phyloP scores from a whole-genome alignment of 257 asterid genomes.

The Eustoma russellianum region DNA sequence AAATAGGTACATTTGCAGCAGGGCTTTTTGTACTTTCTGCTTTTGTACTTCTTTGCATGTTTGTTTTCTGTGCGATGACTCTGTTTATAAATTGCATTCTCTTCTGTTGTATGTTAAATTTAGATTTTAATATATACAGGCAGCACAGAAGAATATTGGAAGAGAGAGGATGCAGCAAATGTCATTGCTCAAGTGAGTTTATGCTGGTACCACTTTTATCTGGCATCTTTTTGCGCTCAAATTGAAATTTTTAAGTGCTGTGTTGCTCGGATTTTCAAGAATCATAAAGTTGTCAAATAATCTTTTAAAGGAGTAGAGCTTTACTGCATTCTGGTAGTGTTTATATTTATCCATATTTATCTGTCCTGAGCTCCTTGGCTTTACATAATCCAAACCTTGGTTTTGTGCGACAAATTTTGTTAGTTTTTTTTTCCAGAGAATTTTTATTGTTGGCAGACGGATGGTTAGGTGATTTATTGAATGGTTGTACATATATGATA shows the following conservation, averaged over 20 bases:
- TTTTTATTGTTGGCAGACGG: too few species aligned
- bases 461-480: too few species aligned
- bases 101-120: not conserved
- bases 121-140: conserved; percentile 33
- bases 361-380: not conserved
- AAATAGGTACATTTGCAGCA: conserved; percentile 47
- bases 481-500: too few species aligned
- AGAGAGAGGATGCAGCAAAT: conserved; percentile 80
- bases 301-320: not conserved
- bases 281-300: too few species aligned
- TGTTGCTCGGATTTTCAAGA: not conserved
- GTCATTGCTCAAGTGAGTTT: conserved; percentile 78
- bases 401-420: too few species aligned
- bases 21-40: not conserved
- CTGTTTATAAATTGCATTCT: not conserved
- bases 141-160: conserved; percentile 82
- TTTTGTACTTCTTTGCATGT: not conserved
- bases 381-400: too few species aligned
- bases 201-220: not conserved
- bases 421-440: too few species aligned
- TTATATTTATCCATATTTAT: too few species aligned
- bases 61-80: too few species aligned
- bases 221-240: not conserved
- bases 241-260: not conserved
- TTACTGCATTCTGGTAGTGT: too few species aligned